phyloP scores from a whole-genome alignment of 495 filamentous ascomycete genomes.

The Hyphodiscus hymeniophilus region DNA sequence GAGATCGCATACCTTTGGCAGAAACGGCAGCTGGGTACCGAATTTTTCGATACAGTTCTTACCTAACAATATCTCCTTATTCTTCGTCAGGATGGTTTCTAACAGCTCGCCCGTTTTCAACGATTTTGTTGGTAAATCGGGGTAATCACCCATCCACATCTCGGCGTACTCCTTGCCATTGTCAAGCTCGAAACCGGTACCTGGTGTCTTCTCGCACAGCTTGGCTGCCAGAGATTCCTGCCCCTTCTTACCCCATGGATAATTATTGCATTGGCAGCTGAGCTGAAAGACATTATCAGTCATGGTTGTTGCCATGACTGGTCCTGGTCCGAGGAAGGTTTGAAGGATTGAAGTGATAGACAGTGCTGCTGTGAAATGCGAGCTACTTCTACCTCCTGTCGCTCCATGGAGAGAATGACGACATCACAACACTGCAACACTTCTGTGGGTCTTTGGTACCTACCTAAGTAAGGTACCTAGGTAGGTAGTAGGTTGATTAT shows the following conservation, averaged over 20 bases:
- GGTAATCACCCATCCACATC: slow-evolving; percentile 62
- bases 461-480: too few relatives aligned
- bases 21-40: slow-evolving; percentile 58
- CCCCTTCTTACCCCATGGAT: slow-evolving; percentile 64
- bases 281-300: slow-evolving; percentile 44
- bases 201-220: slow-evolving; percentile 57
- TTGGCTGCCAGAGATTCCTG: slow-evolving; percentile 60
- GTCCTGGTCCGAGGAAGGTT: too few relatives aligned
- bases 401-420: too few relatives aligned
- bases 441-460: too few relatives aligned
- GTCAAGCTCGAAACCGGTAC: slow-evolving; percentile 59
- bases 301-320: too few relatives aligned
- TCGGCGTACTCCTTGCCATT: slow-evolving; percentile 52
- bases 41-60: slow-evolving; percentile 54
- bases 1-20: slow-evolving; percentile 53
- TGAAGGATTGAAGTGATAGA: too few relatives aligned
- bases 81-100: slow-evolving; percentile 52
- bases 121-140: slow-evolving; percentile 55
- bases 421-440: too few relatives aligned
- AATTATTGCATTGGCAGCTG: slow-evolving; percentile 44
- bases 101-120: slow-evolving; percentile 55
- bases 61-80: slow-evolving; percentile 57
- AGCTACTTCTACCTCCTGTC: too few relatives aligned
- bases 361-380: too few relatives aligned
- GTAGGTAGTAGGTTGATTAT: too few relatives aligned